Percentiles rank a stretch among this genome's conserved stretches.
These are phyloP conservation scores for Krasilnikovozyma curviuscula DNA, from an alignment of 768 basidiomycete species.

Conservation along the genomic window DNA sequence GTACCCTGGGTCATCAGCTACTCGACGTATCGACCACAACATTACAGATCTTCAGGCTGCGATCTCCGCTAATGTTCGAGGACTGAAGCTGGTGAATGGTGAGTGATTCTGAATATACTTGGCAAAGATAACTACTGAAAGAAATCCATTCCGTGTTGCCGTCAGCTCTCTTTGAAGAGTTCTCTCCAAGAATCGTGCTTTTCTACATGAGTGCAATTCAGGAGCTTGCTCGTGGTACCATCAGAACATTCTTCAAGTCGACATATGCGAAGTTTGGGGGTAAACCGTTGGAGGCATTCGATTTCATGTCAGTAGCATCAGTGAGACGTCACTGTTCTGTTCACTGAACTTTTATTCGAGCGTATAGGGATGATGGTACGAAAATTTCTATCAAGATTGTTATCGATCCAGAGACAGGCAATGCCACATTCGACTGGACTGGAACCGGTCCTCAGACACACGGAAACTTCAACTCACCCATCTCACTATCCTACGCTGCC, in stretches of 20 bases:
- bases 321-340: too few relatives aligned
- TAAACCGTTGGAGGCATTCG: constrained; percentile 1
- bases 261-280: constrained; percentile 13
- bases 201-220: constrained; percentile 18
- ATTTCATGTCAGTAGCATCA: too few relatives aligned
- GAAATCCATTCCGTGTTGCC: too few relatives aligned
- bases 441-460: constrained; percentile 15
- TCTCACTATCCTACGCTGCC: constrained; percentile 6
- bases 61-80: constrained; percentile 15
- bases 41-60: constrained; percentile 19
- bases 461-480: constrained; percentile 18
- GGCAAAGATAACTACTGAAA: too few relatives aligned
- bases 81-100: constrained; percentile 14
- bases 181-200: constrained; percentile 17
- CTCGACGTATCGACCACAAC: constrained; percentile 20
- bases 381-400: constrained; percentile 13
- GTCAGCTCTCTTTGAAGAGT: constrained; percentile 19
- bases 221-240: constrained; percentile 17
- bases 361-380: constrained; percentile 19
- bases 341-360: too few relatives aligned
- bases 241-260: constrained; percentile 19
- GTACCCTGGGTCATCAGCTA: constrained; percentile 18
- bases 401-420: constrained; percentile 14
- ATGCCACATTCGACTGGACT: constrained; percentile 16
- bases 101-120: too few relatives aligned